phyloP scores from a whole-genome alignment of 2,329 filamentous ascomycete genomes.

The Onygena corvina region DNA sequence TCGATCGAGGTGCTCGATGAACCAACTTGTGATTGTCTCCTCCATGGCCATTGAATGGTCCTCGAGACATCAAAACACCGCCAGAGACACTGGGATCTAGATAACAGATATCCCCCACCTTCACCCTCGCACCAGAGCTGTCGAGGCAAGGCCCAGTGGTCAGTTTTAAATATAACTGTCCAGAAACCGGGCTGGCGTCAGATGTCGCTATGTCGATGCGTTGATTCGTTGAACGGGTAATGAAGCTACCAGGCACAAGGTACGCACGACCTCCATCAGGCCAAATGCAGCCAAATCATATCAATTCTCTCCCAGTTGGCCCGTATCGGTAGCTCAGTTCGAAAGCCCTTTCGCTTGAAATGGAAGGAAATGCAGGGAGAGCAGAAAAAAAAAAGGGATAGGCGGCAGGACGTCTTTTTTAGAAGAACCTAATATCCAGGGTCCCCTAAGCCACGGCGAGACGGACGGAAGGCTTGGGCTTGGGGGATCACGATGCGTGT shows the following conservation, averaged over 20 bases:
- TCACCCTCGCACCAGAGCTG: not conserved
- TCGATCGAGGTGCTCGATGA: not conserved
- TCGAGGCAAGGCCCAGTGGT: not conserved
- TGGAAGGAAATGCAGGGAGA: not conserved
- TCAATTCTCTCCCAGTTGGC: not conserved
- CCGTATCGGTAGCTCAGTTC: not conserved
- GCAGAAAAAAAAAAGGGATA: not conserved
- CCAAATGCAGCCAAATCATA: not conserved
- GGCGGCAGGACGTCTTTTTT: not conserved
- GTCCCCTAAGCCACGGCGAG: not conserved
- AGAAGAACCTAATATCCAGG: not conserved
- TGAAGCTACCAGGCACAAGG: not conserved
- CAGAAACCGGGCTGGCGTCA: too few species aligned
- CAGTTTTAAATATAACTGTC: not conserved
- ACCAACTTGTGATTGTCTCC: not conserved
- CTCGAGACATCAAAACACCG: too few species aligned
- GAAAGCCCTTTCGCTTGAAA: not conserved
- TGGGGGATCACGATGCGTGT: not conserved
- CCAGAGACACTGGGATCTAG: too few species aligned
- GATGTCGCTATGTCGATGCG: not conserved
- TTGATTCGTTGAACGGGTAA: not conserved
- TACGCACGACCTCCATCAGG: not conserved
- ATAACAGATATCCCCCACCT: not conserved
- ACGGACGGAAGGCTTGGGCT: not conserved
- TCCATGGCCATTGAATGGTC: not conserved